Percentiles rank a stretch among this genome's conserved stretches.
Conservation (phyloP, 345 rosid species). For the Hypericum perforatum region DNA sequence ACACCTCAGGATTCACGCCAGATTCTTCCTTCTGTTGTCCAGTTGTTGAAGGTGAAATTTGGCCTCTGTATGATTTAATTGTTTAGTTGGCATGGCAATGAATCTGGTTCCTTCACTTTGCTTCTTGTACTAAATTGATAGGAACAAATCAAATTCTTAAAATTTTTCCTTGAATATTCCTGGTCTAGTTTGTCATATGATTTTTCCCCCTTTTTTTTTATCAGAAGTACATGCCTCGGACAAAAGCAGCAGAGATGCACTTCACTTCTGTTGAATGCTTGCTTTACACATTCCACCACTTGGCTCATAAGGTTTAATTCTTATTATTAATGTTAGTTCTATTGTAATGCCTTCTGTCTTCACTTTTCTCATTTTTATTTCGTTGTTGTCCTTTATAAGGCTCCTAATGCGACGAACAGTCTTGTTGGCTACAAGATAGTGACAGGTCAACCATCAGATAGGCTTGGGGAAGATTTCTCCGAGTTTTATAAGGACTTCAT, state of each 20-base stretch:
- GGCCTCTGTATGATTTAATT: neutral
- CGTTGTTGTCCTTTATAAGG: constrained; percentile 34
- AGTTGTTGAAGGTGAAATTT: constrained; percentile 63
- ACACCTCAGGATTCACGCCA: constrained; percentile 91
- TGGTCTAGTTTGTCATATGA: no score
- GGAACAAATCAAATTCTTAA: no score
- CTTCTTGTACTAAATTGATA: no score
- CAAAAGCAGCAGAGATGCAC: constrained; percentile 80
- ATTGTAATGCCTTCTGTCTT: neutral
- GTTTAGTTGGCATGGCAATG: neutral
- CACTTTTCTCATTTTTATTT: constrained; percentile 14
- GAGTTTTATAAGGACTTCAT: constrained; percentile 74
- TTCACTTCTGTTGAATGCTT: constrained; percentile 92
- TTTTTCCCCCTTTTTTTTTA: constrained; percentile 11
- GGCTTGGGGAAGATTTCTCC: constrained; percentile 97
- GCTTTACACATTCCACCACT: constrained; percentile 78
- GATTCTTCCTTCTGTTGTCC: constrained; percentile 80
- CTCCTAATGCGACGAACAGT: constrained; percentile 94
- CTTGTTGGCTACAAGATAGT: constrained; percentile 94
- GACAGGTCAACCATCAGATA: constrained; percentile 94
- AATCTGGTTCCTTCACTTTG: no score
- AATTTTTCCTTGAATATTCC: no score
- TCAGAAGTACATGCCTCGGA: constrained; percentile 89
- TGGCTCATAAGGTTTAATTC: constrained; percentile 74
- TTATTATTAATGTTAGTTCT: constrained; percentile 11